These are phyloP conservation scores for Neofusicoccum umdonicola DNA, from an alignment of 2,329 filamentous ascomycete genomes.

Conservation along the genomic window DNA sequence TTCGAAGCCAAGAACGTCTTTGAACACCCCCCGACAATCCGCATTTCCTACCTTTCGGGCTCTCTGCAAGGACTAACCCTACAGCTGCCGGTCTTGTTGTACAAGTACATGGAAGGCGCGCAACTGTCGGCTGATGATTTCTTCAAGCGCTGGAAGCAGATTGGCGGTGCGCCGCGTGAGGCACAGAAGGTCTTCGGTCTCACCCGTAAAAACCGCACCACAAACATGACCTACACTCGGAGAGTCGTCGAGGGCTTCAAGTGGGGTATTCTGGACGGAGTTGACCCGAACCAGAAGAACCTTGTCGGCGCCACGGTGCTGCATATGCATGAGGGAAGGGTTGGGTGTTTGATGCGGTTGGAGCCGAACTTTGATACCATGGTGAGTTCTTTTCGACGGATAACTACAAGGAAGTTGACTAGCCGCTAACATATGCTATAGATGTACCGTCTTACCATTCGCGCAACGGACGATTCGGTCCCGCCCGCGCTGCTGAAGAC, in stretches of 20 bases:
- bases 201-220: conserved; percentile 57
- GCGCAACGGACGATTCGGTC: conserved; percentile 88
- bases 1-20: conserved; percentile 85
- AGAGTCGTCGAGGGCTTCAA: conserved; percentile 78
- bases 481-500: conserved; percentile 75
- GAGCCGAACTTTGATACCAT: conserved; percentile 92
- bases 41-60: conserved; percentile 91
- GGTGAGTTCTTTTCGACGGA: conserved; percentile 56
- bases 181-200: conserved; percentile 82
- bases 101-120: conserved; percentile 96
- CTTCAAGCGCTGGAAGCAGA: conserved; percentile 99
- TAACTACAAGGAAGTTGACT: too few relatives aligned
- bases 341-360: conserved; percentile 86
- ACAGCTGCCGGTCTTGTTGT: conserved; percentile 80
- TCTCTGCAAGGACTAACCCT: conserved; percentile 89
- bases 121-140: conserved; percentile 87
- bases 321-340: conserved; percentile 83
- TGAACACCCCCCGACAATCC: conserved; percentile 80
- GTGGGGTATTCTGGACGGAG: conserved; percentile 80
- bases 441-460: conserved; percentile 94
- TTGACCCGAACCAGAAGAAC: conserved; percentile 92
- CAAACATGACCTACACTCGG: conserved; percentile 69
- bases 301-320: conserved; percentile 86
- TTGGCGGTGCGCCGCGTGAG: conserved; percentile 83
- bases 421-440: conserved; percentile 38